Evolutionary conservation across 129 eudicot species (phyloP), one percentile per base, ranked within the genome.

Genomic region (Ambrosia artemisiifolia): DNA sequence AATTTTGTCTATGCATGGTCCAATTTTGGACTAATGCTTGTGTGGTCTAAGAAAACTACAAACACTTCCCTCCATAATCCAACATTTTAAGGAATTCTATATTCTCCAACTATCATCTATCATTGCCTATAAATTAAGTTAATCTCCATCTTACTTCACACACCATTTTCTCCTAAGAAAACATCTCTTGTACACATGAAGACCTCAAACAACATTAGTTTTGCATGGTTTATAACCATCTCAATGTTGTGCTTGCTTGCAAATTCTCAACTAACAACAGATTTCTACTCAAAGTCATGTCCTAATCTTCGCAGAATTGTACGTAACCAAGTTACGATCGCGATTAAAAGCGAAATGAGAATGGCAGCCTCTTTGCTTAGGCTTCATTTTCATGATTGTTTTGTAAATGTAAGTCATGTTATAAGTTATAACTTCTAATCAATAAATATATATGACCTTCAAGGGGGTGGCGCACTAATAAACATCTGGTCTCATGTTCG

Each of bases 331-430:
- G 57, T 80, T 16, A 35, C 7, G 33, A 53, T 11, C 4, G 81
- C 74, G 16, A 12, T 80, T 18, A 80, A 75, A 76, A 66, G 68
- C 49, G 85, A 81, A 67, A 78, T 63, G 17, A 81, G 88, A 47
- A 78, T 78, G 49, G 85, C 83, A 3, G 88, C 83, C 66, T 81
- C 86, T 63, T 76, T 86, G 66, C 78, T 83, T 46, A 85, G 86
- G 9, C 88, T 86, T 74, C 88, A 86, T 56, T 86, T 83, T 63
- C 91, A 78, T 18, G 88, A 86, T 63, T 86, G 91, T 75, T 86
- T 86, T 75, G 91, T 86, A 35, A 83, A 83, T 47, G 91, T 86
- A 60, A 78, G 88, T 65, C 74, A 2, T 69, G n/a, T 40, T 54
- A 17, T 63, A 63, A 56, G n/a, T 40, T 54, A 17, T 63, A 63